These are phyloP conservation scores for Leccinum ochraceum DNA, from an alignment of 768 basidiomycete species.

Conservation along the genomic window DNA sequence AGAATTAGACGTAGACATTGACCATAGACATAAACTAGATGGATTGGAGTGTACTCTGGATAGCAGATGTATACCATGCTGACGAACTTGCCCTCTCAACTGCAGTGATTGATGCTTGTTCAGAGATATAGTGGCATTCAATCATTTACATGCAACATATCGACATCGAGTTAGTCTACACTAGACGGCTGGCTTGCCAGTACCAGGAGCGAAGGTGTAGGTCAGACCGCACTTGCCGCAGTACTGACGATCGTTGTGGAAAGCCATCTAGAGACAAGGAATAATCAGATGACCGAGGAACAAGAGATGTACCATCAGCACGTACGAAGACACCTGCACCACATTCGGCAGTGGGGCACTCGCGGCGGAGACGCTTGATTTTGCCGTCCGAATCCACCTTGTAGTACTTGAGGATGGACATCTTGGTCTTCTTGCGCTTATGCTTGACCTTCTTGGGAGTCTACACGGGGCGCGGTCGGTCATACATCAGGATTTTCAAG, in stretches of 20 bases:
- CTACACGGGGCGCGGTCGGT: slow-evolving; percentile 35
- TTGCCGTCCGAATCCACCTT: slow-evolving; percentile 99
- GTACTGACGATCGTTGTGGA: slow-evolving; percentile 98
- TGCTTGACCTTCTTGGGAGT: slow-evolving; percentile 99
- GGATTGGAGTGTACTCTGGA: not conserved
- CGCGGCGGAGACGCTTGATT: slow-evolving; percentile 98
- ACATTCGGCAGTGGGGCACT: slow-evolving; percentile 85
- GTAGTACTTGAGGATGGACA: slow-evolving; percentile 99
- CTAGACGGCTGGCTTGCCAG: slow-evolving; percentile 64
- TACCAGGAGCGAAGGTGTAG: slow-evolving; percentile 80
- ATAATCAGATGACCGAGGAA: not conserved
- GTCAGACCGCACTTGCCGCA: slow-evolving; percentile 94
- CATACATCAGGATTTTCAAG: slow-evolving; percentile 7
- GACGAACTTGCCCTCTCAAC: not conserved
- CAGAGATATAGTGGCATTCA: slow-evolving; percentile 6
- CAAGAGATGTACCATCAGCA: slow-evolving; percentile 9
- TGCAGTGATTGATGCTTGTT: not conserved
- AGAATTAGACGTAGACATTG: not conserved
- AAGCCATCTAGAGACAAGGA: slow-evolving; percentile 76
- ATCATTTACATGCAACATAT: slow-evolving; percentile 17
- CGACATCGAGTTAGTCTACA: slow-evolving; percentile 39
- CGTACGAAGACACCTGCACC: slow-evolving; percentile 85
- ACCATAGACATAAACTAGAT: slow-evolving; percentile 4
- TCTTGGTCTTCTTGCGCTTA: slow-evolving; percentile 99
- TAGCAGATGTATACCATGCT: not conserved